Evolutionary conservation across 495 filamentous ascomycete species (phyloP), one percentile per base, ranked within the genome.

Genomic region (Aspergillus indologenus): DNA sequence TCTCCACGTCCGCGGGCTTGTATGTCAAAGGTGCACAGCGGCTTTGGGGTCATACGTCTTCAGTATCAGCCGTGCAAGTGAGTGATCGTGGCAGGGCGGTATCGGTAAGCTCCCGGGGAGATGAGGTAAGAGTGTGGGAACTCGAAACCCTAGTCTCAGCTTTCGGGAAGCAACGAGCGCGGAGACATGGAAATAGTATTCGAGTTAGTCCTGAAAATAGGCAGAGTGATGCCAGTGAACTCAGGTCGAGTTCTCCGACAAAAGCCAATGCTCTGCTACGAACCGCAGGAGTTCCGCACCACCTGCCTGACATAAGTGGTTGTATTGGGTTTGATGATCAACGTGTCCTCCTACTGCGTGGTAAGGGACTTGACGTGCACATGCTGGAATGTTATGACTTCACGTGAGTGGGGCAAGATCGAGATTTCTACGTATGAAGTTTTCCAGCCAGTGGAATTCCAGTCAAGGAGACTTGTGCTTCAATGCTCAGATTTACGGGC

Each of bases 261-360:
- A 14, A 40, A 11, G 12, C 2, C 34, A 40, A 40, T 15, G 5
- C 26, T 17, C 34, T 45, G 44, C 23, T 23, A 1, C 17, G 49
- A 18, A 29, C 31, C 9, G 15, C 19, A 2, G 47, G 46, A n/a
- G 47, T 53, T 9, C 49, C 62, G 15, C 29, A 43, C 23, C 34
- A 49, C 12, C 14, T 67, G 14, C 56, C 57, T 18, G 56, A 55
- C 18, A 77, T 74, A 42, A 74, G 77, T 59, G 82, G 86, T 43
- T 96, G 87, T 84, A 83, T 93, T 15, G 91, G 91, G 3, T 98
- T 97, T 70, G 91, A 98, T 67, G 94, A 97, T 40, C 91, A 97
- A 72, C 87, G 90, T 70, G 90, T 98, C 11, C 86, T 97, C 58
- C 81, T 97, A 49, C 76, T 96, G 48, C 86, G 89, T 49, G 90